phyloP scores from a whole-genome alignment of 1,284 basidiomycete genomes.

The Flammula alnicola region DNA sequence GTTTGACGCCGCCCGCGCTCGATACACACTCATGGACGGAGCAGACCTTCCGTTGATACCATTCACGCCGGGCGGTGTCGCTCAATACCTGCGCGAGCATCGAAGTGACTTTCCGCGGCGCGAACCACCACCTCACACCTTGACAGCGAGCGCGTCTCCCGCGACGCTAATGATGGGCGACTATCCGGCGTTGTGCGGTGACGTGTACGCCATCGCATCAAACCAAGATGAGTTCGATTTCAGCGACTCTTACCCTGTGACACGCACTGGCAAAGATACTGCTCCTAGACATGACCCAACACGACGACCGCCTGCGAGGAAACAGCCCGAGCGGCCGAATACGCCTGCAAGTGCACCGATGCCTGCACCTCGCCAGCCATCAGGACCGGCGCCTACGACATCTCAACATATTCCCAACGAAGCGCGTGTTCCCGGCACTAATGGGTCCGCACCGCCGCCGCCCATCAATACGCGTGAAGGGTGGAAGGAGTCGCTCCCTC shows the following conservation, averaged over 20 bases:
- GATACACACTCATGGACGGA: constrained; percentile 2
- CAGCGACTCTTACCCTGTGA: too few relatives aligned
- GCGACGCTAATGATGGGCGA: background rate
- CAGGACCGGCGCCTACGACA: background rate
- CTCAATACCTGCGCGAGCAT: too few relatives aligned
- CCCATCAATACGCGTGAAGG: constrained; percentile 10
- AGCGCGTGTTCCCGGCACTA: background rate
- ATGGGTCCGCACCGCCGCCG: too few relatives aligned
- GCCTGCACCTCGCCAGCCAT: background rate
- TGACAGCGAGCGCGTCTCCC: background rate
- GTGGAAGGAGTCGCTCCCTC: constrained; percentile 1
- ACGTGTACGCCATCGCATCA: too few relatives aligned
- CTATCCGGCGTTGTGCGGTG: background rate
- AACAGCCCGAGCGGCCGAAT: background rate
- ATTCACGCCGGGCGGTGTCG: background rate
- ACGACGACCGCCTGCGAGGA: background rate
- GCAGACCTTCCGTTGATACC: background rate
- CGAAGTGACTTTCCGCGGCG: background rate
- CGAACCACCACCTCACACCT: background rate
- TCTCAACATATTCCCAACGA: background rate
- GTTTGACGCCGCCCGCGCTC: background rate
- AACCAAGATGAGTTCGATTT: too few relatives aligned
- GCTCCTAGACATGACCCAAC: background rate
- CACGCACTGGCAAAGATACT: too few relatives aligned
- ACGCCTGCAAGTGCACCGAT: background rate